Conservation (phyloP, 345 rosid genomes). For the Erodium maritimum region DNA sequence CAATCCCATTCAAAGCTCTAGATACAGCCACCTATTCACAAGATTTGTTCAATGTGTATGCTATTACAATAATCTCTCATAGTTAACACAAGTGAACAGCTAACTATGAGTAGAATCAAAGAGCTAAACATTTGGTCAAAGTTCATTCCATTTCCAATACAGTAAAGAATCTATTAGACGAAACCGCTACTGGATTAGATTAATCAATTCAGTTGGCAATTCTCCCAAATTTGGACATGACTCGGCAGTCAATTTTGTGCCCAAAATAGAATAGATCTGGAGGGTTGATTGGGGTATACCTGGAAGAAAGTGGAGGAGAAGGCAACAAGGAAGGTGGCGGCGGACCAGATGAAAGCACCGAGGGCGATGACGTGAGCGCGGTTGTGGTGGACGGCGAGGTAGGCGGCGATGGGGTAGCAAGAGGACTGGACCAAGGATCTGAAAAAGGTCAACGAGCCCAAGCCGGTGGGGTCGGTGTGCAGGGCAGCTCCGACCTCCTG, state of each 20-base stretch:
- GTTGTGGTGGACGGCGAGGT: constrained; percentile 41
- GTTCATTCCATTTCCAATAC: no score
- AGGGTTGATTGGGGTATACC: constrained; percentile 15
- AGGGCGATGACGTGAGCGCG: constrained; percentile 59
- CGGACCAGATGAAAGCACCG: constrained; percentile 70
- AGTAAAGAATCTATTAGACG: no score
- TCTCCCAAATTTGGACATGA: neutral
- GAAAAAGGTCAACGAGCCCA: constrained; percentile 63
- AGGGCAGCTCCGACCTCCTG: constrained; percentile 84
- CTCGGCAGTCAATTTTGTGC: neutral
- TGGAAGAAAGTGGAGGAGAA: constrained; percentile 52
- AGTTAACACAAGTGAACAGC: no score
- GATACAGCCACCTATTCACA: constrained; percentile 67
- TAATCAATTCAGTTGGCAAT: no score
- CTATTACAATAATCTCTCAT: no score
- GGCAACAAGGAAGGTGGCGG: constrained; percentile 68
- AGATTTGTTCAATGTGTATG: no score
- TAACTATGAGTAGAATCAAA: no score
- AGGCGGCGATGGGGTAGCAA: constrained; percentile 59
- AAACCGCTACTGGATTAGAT: no score
- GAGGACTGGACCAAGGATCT: constrained; percentile 47
- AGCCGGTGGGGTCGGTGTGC: constrained; percentile 68
- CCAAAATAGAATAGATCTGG: no score
- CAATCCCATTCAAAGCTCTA: constrained; percentile 79
- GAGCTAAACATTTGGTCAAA: no score